These are phyloP conservation scores for Neurospora intermedia DNA, from an alignment of 495 filamentous ascomycete genomes.

Conservation along the genomic window DNA sequence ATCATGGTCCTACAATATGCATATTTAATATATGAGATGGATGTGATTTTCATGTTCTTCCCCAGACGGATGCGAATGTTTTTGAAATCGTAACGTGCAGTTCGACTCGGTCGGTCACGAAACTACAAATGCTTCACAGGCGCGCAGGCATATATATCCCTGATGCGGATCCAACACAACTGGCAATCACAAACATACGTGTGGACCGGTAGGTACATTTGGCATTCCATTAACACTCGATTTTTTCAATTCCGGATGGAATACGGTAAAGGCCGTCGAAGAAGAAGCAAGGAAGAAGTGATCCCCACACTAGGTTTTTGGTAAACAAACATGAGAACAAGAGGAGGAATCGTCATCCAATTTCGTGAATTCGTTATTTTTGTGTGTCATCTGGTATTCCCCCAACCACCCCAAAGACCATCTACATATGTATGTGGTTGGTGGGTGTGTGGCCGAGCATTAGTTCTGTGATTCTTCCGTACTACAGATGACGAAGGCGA, in stretches of 20 bases:
- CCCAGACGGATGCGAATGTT: too few species aligned
- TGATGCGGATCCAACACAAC: background rate
- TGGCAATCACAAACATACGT: background rate
- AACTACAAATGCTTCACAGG: too few species aligned
- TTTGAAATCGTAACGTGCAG: too few species aligned
- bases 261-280: background rate
- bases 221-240: background rate
- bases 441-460: background rate
- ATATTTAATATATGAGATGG: too few species aligned
- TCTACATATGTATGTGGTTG: background rate
- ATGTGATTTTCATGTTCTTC: too few species aligned
- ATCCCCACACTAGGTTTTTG: background rate
- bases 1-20: background rate
- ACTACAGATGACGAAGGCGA: background rate
- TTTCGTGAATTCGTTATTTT: background rate
- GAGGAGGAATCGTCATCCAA: background rate
- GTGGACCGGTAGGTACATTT: background rate
- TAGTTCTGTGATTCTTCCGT: background rate
- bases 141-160: too few species aligned
- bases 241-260: background rate
- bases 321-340: background rate
- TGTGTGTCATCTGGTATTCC: background rate
- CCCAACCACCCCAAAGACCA: background rate
- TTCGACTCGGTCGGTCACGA: too few species aligned
- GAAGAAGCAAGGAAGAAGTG: background rate